Evolutionary conservation across 768 basidiomycete genomes (phyloP).

Genomic region (Leucocoprinus sp.): DNA sequence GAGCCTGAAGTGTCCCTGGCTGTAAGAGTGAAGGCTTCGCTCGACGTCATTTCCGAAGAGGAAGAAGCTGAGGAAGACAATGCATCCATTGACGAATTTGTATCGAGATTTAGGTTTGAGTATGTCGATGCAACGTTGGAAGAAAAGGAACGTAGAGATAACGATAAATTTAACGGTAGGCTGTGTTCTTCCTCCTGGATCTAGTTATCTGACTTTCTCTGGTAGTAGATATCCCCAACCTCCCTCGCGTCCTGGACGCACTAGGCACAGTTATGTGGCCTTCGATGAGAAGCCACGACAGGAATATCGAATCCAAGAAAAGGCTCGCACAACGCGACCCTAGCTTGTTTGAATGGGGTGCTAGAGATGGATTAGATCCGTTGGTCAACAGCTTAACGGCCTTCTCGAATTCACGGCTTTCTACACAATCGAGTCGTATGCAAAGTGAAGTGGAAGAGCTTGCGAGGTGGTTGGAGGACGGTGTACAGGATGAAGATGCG

Average conservation of each 20-base stretch:
- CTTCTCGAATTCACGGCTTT: slow-evolving; percentile 13
- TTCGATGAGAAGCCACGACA: slow-evolving; percentile 45
- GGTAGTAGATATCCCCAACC: slow-evolving; percentile 36
- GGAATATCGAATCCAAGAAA: slow-evolving; percentile 14
- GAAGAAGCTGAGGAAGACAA: slow-evolving; percentile 31
- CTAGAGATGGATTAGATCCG: slow-evolving; percentile 20
- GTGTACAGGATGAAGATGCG: slow-evolving; percentile 30
- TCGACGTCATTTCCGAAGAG: slow-evolving; percentile 12
- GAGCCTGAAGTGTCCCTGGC: slow-evolving; percentile 70
- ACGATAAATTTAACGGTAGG: slow-evolving; percentile 19
- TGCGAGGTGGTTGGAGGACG: slow-evolving; percentile 54
- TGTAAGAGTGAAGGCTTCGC: slow-evolving; percentile 34
- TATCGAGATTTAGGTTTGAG: slow-evolving; percentile 69
- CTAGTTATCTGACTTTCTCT: background rate
- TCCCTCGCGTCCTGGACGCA: slow-evolving; percentile 69
- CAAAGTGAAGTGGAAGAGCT: slow-evolving; percentile 50
- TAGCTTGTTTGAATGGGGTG: slow-evolving; percentile 34
- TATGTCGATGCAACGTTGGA: slow-evolving; percentile 51
- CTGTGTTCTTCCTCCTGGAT: background rate
- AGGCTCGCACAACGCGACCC: slow-evolving; percentile 21
- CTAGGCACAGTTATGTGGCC: slow-evolving; percentile 88
- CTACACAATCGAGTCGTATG: slow-evolving; percentile 26
- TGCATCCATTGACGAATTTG: slow-evolving; percentile 53
- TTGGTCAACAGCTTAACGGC: slow-evolving; percentile 9
- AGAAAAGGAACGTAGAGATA: slow-evolving; percentile 12